phyloP scores from a whole-genome alignment of 331 rosid genomes.

The Quercus tomentella region DNA sequence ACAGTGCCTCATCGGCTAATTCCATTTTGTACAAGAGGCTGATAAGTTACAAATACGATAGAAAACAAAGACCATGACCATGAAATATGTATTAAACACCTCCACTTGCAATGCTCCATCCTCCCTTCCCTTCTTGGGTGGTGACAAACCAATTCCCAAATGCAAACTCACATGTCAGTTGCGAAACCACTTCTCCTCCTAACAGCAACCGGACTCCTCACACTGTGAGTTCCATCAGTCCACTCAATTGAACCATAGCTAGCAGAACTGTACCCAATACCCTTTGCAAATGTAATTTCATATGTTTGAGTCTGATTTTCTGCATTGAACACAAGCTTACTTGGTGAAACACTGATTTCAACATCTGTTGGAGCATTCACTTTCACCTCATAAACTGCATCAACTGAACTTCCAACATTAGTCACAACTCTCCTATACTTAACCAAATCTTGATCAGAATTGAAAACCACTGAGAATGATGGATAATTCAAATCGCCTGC shows the following conservation, averaged over 20 bases:
- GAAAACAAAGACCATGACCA: slow-evolving; percentile 20
- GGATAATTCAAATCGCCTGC: slow-evolving; percentile 94
- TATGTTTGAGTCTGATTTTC: slow-evolving; percentile 46
- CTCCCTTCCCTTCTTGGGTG: neutral
- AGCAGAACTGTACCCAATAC: slow-evolving; percentile 22
- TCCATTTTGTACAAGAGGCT: slow-evolving; percentile 20
- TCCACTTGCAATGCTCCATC: neutral
- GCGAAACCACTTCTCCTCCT: slow-evolving; percentile 35
- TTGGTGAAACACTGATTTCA: slow-evolving; percentile 53
- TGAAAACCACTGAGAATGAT: slow-evolving; percentile 60
- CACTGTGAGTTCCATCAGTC: slow-evolving; percentile 65
- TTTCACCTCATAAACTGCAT: slow-evolving; percentile 62
- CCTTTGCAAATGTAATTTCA: slow-evolving; percentile 48
- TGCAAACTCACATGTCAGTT: slow-evolving; percentile 48
- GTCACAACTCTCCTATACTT: slow-evolving; percentile 63
- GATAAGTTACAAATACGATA: neutral
- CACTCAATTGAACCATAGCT: slow-evolving; percentile 76
- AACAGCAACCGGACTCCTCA: slow-evolving; percentile 79
- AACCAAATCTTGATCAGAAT: slow-evolving; percentile 14
- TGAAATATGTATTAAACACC: neutral
- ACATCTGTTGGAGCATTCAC: slow-evolving; percentile 63
- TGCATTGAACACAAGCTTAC: slow-evolving; percentile 47
- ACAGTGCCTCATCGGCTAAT: neutral
- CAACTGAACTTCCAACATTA: slow-evolving; percentile 57
- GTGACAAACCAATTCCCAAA: neutral